Evolutionary conservation across 805 yeast genomes (phyloP), one percentile per base, ranked within the genome.

Genomic region (Myxozyma monticola): DNA sequence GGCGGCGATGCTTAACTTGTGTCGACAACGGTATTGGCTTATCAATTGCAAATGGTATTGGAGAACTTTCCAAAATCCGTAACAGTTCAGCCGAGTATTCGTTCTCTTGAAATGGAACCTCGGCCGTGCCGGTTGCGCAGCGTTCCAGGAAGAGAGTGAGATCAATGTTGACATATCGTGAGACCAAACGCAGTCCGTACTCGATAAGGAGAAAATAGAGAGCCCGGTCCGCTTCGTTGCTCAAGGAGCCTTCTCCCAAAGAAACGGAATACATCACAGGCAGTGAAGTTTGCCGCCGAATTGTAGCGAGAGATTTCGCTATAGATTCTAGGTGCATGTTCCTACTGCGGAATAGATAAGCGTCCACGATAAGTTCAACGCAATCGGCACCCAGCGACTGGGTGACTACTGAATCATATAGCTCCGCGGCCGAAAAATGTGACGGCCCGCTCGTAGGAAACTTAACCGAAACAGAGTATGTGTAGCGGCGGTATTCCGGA

Each of bases 201-300:
- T 88, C 96, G 49, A 84, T 69, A 29, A 67, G 62, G 42, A 78
- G 72, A 51, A 89, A 76, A n/a, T 69, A 64, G 18, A 68, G 61
- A 2, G 68, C 75, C 12, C 38, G 40, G 20, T 15, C 29, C 8
- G 12, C 41, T 12, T 36, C 37, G n/a, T 39, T 36, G 3, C 21
- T 14, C 8, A 46, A 29, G 9, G 10, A 6, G 20, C 18, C 4
- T 24, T 63, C 61, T 7, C 78, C 79, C 8, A 71, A 71, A 61
- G 84, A 79, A 2, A 89, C 71, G 2, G 96, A 87, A 70, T 79
- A 87, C 45, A 91, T 78, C 34, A 89, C 81, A 30, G 97, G 96
- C 47, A 88, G 69, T 29, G 72, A 69, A 10, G 85, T 74, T 39
- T 75, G 75, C 63, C 77, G 76, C 64, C 96, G 81, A 57, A 91